Evolutionary conservation across 441 rosid genomes (phyloP).

Genomic region (Rhodomyrtus psidioides): DNA sequence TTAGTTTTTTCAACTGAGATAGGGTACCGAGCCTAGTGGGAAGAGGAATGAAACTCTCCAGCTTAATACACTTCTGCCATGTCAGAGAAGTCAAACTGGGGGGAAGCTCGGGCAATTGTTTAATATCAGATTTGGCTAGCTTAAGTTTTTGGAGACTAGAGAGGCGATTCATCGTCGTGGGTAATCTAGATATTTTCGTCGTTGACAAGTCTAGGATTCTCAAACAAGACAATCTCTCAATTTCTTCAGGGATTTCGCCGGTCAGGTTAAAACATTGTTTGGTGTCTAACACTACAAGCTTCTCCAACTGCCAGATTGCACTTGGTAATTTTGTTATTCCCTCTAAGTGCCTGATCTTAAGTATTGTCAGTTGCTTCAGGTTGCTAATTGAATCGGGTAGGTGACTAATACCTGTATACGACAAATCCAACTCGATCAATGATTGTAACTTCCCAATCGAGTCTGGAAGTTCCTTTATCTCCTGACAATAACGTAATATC

Average conservation of each 20-base stretch:
- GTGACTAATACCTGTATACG: rapidly evolving
- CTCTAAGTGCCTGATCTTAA: rapidly evolving
- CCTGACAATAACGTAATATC: rapidly evolving
- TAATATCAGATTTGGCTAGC: not conserved
- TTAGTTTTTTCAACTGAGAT: not conserved
- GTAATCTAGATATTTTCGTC: not conserved
- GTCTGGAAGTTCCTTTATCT: not conserved
- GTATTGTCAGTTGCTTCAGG: not conserved
- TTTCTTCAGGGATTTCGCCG: not conserved
- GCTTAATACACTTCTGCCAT: not conserved
- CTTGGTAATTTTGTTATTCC: not conserved
- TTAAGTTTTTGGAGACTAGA: not conserved
- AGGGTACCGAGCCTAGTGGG: not conserved
- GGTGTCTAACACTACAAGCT: not conserved
- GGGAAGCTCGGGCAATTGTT: not conserved
- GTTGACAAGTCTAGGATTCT: not conserved
- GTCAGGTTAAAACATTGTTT: rapidly evolving
- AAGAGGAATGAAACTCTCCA: not conserved
- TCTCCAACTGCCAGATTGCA: not conserved
- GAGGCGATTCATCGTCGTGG: not conserved
- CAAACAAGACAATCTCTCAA: not conserved
- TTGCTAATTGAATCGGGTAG: not conserved
- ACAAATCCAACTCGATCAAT: not conserved
- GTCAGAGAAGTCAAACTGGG: not conserved
- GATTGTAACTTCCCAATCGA: not conserved